Percentiles rank a stretch among this genome's conserved stretches.
Evolutionary conservation across 2,329 filamentous ascomycete species (phyloP).

Genomic region (Colletotrichum aenigma): DNA sequence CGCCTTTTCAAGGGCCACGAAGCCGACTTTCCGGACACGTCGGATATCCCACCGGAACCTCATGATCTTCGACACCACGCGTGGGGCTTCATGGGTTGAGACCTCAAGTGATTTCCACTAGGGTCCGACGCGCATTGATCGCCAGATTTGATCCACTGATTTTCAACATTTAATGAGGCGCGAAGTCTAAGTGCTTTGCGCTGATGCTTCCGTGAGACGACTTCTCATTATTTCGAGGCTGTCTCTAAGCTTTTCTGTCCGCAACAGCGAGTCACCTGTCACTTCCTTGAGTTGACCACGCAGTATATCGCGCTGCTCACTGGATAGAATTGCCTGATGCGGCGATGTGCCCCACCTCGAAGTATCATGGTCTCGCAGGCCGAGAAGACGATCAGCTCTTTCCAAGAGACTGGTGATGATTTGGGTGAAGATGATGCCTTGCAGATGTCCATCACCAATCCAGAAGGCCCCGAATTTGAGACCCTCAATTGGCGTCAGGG

Average conservation of each 20-base stretch:
- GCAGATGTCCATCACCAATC: slow-evolving; percentile 27
- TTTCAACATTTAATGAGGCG: background rate
- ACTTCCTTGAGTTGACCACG: background rate
- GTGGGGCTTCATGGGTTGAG: background rate
- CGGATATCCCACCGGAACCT: background rate
- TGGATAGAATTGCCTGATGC: background rate
- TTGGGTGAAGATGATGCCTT: slow-evolving; percentile 32
- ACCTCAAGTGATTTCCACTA: background rate
- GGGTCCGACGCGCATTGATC: background rate
- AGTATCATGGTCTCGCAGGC: background rate
- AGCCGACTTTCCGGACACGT: background rate
- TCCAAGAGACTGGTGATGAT: slow-evolving; percentile 11
- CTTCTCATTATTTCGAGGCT: background rate
- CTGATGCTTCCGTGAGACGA: background rate
- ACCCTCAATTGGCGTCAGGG: slow-evolving; percentile 17
- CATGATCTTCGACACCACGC: background rate
- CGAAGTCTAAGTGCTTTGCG: background rate
- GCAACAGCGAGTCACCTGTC: background rate
- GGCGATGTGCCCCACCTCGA: background rate
- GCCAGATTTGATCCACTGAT: background rate
- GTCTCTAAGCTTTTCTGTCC: background rate
- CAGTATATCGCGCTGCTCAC: background rate
- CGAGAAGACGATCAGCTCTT: background rate
- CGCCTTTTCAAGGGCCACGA: background rate
- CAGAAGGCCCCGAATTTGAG: slow-evolving; percentile 28